These are phyloP conservation scores for Candolleomyces eurysporus DNA, from an alignment of 768 basidiomycete genomes.

Conservation along the genomic window DNA sequence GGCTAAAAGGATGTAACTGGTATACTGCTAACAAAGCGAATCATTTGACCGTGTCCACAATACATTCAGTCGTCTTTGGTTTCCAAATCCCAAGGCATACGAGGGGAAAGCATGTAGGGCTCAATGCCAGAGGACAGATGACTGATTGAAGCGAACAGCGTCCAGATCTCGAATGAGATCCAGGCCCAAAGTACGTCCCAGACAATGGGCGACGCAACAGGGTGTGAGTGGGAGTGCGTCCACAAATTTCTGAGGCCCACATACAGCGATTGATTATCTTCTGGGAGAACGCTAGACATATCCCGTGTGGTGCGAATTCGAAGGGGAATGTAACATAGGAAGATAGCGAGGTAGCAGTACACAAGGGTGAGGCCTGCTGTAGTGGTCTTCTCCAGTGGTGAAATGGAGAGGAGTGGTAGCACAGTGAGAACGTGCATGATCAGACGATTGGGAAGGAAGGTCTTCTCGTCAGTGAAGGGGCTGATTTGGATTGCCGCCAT, in stretches of 20 bases:
- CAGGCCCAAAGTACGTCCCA: slow-evolving; percentile 64
- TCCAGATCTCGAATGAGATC: slow-evolving; percentile 40
- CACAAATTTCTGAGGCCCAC: slow-evolving; percentile 27
- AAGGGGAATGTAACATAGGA: slow-evolving; percentile 27
- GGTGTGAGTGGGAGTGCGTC: slow-evolving; percentile 45
- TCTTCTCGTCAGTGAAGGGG: slow-evolving; percentile 39
- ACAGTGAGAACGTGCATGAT: slow-evolving; percentile 58
- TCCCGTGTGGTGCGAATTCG: slow-evolving; percentile 31
- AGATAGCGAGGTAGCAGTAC: slow-evolving; percentile 37
- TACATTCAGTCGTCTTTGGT: background rate
- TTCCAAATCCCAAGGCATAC: background rate
- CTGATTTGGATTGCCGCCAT: slow-evolving; percentile 41
- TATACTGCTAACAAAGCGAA: too few relatives aligned
- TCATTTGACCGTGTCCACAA: too few relatives aligned
- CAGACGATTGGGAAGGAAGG: slow-evolving; percentile 60
- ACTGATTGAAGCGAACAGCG: background rate
- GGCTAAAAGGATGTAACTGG: too few relatives aligned
- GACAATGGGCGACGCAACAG: slow-evolving; percentile 63
- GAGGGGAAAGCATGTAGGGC: background rate
- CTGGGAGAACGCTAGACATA: slow-evolving; percentile 20
- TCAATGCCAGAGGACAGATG: background rate
- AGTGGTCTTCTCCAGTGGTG: background rate
- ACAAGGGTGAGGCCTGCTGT: slow-evolving; percentile 21
- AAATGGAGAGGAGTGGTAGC: slow-evolving; percentile 44
- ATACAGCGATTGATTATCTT: slow-evolving; percentile 10